Percentiles rank a stretch among this genome's conserved stretches.
These are phyloP conservation scores for Chalciporus piperatus DNA, from an alignment of 768 basidiomycete genomes.

Conservation along the genomic window DNA sequence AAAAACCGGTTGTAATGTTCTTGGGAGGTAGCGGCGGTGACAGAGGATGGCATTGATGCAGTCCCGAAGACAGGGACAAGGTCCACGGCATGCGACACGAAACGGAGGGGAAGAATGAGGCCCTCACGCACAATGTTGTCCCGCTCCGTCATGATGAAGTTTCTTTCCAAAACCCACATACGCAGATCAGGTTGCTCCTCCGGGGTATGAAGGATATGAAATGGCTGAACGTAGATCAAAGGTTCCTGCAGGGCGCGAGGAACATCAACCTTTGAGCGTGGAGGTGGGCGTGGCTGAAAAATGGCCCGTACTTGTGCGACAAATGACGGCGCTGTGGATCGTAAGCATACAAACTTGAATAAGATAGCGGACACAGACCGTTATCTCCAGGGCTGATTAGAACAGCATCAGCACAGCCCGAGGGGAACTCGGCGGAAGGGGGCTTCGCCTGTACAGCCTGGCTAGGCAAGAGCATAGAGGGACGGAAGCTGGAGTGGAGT, in stretches of 20 bases:
- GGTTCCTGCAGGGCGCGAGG: not conserved
- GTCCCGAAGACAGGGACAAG: not conserved
- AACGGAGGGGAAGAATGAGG: not conserved
- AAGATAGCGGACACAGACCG: not conserved
- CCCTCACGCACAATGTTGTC: too few species aligned
- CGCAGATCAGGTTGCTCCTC: not conserved
- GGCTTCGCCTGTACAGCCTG: constrained; percentile 22
- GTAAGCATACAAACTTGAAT: not conserved
- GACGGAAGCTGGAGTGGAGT: constrained; percentile 15
- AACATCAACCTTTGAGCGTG: not conserved
- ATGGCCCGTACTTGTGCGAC: constrained; percentile 18
- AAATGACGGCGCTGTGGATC: not conserved
- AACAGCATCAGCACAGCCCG: constrained; percentile 21
- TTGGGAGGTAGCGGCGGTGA: not conserved
- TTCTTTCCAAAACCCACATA: not conserved
- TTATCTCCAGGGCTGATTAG: not conserved
- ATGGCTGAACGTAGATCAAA: not conserved
- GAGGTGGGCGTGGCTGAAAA: not conserved
- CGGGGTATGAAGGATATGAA: not conserved
- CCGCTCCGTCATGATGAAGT: not conserved
- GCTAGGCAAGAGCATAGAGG: constrained; percentile 15
- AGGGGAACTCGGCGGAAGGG: constrained; percentile 13
- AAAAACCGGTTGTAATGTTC: not conserved
- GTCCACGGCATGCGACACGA: not conserved
- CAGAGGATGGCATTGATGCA: not conserved